Evolutionary conservation across 305 asterid species (phyloP), one percentile per base, ranked within the genome.

Genomic region (Rubia occidens): DNA sequence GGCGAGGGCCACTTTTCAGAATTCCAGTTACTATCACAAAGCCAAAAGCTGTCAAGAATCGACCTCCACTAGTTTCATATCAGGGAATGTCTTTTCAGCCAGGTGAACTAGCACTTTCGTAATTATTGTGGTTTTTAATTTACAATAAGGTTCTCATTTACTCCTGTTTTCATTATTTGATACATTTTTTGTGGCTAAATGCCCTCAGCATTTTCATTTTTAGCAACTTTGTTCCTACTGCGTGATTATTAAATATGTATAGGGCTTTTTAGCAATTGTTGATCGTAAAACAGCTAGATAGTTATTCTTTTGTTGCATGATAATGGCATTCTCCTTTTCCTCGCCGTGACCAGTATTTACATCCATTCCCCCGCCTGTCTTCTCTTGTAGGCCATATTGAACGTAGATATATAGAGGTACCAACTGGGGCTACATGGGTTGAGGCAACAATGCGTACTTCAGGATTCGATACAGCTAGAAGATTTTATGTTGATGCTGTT

Each of bases 1-100:
- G 96, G 96, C 95, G 99, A 67, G 99, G 99, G 74, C 99, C 99
- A 68, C 87, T 95, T 67, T 95, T 95, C 81, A 80, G 98, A 82
- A 86, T 95, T 85, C 96, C 98, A 55, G 55, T 95, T 66, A 95
- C 98, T 49, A 85, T 95, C 79, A 88, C 95, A 64, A 95, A 95
- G 80, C 98, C 99, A 63, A 83, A 80, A 78, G 75, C 75, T n/a
- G 87, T 95, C 77, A 79, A 73, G 76, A 82, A 74, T 79, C 87
- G 80, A 43, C 99, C 96, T 67, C 96, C 96, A 42, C 81, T 80
- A 69, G 75, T 84, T 75, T 59, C 83, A 68, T 95, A 83, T 80
- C 85, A 80, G 56, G 90, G 83, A 74, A 79, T 91, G 85, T 74
- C 94, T 39, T 95, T 95, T 76, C 76, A 69, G 67, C 96, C 99